Evolutionary conservation across 2,329 filamentous ascomycete species (phyloP).

Genomic region (Scortechinia acanthostroma): DNA sequence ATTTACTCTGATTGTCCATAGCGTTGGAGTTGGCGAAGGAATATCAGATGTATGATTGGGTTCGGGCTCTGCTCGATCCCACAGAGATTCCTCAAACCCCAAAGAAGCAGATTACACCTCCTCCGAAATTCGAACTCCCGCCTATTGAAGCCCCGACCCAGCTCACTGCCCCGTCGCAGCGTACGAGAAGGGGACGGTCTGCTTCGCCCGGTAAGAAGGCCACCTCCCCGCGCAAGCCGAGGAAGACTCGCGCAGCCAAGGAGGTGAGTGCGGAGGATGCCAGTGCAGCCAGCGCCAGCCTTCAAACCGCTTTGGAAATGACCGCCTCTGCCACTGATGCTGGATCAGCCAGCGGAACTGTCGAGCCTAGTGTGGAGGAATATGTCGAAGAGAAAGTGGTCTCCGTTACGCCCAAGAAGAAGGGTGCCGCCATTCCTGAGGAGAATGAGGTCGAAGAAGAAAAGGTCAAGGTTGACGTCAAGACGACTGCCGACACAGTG

Average conservation of each 20-base stretch:
- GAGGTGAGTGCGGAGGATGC: constrained; percentile 16
- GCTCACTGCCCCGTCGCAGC: not conserved
- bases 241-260: constrained; percentile 29
- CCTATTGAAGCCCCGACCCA: constrained; percentile 20
- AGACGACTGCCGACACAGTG: constrained; percentile 28
- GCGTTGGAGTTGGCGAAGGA: constrained; percentile 54
- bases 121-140: constrained; percentile 46
- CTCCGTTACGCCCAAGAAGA: constrained; percentile 6
- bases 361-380: constrained; percentile 4
- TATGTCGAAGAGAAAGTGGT: not conserved
- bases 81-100: constrained; percentile 46
- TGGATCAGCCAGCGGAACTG: constrained; percentile 8
- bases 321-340: constrained; percentile 20
- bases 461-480: constrained; percentile 43
- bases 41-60: constrained; percentile 55
- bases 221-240: not conserved
- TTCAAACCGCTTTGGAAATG: constrained; percentile 32
- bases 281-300: constrained; percentile 29
- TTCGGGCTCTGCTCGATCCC: constrained; percentile 52
- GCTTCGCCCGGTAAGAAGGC: constrained; percentile 33
- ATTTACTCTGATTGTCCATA: constrained; percentile 17
- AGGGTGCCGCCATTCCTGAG: constrained; percentile 9
- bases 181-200: not conserved
- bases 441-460: constrained; percentile 19
- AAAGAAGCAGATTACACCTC: constrained; percentile 45